Evolutionary conservation across 495 filamentous ascomycete genomes (phyloP), one percentile per base, ranked within the genome.

Genomic region (Oidiodendron maius): DNA sequence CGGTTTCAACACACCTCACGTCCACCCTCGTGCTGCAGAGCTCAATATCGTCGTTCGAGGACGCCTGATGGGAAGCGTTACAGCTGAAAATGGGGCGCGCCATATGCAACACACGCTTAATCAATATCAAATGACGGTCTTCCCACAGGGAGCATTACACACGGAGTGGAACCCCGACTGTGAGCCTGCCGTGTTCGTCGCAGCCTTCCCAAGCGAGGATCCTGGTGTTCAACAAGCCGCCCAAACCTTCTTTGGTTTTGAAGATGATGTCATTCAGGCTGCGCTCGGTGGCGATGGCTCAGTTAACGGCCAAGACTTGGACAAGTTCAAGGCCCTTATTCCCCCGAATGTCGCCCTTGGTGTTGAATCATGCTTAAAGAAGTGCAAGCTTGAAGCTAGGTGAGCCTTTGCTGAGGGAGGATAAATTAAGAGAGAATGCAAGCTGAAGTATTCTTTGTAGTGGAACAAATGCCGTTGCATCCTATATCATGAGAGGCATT

Each of bases 121-220:
- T 13, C 35, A 51, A 20, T 66, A 60, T 48, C 59, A 68, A 48
- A 71, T 63, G 55, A 64, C 64, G 16, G 57, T 70, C 3, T 69
- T 74, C 55, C 71, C 68, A 18, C 60, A 65, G 45, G 72, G 71
- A 16, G 50, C 46, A 11, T 61, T 75, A 34, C 72, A 76, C 50
- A 71, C 63, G 38, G 68, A 76, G 52, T 61, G 70, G 58, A 76
- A 76, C 58, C 62, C 64, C 6, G 58, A 55, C 18, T 76, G 72
- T 54, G 55, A 57, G 35, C 51, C 55, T 18, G 66, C 69, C 1
- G 56, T 57, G 0, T 70, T 69, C 48, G 64, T 72, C 8, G 71
- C 71, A 0, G 49, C 53, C 12, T 68, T 76, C 48, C 61, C 63
- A 38, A 57, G 40, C 30, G 65, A 74, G 34, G 72, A 76, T 24